Percentiles rank a stretch among this genome's conserved stretches.
phyloP scores from a whole-genome alignment of 257 asterid genomes.

The Solanum commersonii region DNA sequence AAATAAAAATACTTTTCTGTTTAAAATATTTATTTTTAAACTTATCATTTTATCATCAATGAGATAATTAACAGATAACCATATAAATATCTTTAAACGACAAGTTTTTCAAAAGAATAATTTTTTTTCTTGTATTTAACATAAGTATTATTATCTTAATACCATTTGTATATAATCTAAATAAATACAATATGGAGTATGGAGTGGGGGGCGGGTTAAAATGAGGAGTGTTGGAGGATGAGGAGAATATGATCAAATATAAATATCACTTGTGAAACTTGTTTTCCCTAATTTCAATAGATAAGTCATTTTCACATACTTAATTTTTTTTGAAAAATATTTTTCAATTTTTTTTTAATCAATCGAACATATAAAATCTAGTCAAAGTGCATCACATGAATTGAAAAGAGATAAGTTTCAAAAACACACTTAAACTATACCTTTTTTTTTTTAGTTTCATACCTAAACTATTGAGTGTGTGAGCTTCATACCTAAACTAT shows the following conservation, averaged over 20 bases:
- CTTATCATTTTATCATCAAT: neutral
- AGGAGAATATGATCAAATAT: neutral
- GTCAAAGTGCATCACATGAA: neutral
- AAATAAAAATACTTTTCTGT: too few relatives aligned
- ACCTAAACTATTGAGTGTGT: too few relatives aligned
- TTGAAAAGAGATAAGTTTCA: neutral
- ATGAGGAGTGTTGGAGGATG: neutral
- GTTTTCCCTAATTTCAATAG: fast-evolving
- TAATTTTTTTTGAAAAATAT: neutral
- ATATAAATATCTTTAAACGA: neutral
- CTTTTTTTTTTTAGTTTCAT: too few relatives aligned
- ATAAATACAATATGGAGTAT: neutral
- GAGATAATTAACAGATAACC: neutral
- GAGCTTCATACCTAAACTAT: too few relatives aligned
- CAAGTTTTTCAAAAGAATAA: too few relatives aligned
- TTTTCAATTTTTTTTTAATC: too few relatives aligned
- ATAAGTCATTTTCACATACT: neutral
- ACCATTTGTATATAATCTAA: neutral
- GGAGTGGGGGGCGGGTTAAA: neutral
- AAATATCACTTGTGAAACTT: neutral
- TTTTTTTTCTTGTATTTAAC: neutral
- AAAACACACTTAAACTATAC: too few relatives aligned
- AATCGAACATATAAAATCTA: neutral
- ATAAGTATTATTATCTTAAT: neutral
- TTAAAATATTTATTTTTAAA: neutral